Conservation (phyloP, 2,329 filamentous ascomycete genomes). For the Hypoxylon sp. region DNA sequence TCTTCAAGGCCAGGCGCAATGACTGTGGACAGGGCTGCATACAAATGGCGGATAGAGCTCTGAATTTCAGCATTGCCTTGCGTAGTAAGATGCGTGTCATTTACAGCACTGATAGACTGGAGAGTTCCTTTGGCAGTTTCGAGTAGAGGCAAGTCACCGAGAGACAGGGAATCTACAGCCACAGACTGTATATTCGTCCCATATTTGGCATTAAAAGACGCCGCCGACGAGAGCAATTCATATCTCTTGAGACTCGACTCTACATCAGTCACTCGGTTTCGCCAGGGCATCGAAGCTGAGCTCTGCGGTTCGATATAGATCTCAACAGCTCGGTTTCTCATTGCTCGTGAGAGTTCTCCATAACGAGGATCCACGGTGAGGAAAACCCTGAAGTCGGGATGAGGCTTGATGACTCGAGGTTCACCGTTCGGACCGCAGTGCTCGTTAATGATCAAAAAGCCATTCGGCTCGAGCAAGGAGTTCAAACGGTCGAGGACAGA, state of each 20-base stretch:
- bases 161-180: constrained; percentile 62
- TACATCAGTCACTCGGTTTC: constrained; percentile 59
- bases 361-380: constrained; percentile 92
- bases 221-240: constrained; percentile 53
- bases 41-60: constrained; percentile 54
- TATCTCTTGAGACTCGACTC: constrained; percentile 65
- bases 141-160: constrained; percentile 60
- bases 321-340: constrained; percentile 95
- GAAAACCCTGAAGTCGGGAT: constrained; percentile 91
- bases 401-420: constrained; percentile 82
- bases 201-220: constrained; percentile 48
- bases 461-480: constrained; percentile 91
- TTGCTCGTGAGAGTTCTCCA: constrained; percentile 93
- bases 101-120: background rate
- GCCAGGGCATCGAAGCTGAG: constrained; percentile 51
- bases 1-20: constrained; percentile 52
- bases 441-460: constrained; percentile 90
- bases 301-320: constrained; percentile 75
- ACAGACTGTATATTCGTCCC: constrained; percentile 50
- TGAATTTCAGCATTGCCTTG: constrained; percentile 52
- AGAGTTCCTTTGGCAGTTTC: constrained; percentile 35
- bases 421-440: constrained; percentile 86
- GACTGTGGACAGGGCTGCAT: constrained; percentile 50
- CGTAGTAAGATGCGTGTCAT: constrained; percentile 47
- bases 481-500: constrained; percentile 95